Conservation (phyloP, 2,329 filamentous ascomycete species). For the Xylaria hypoxylon region DNA sequence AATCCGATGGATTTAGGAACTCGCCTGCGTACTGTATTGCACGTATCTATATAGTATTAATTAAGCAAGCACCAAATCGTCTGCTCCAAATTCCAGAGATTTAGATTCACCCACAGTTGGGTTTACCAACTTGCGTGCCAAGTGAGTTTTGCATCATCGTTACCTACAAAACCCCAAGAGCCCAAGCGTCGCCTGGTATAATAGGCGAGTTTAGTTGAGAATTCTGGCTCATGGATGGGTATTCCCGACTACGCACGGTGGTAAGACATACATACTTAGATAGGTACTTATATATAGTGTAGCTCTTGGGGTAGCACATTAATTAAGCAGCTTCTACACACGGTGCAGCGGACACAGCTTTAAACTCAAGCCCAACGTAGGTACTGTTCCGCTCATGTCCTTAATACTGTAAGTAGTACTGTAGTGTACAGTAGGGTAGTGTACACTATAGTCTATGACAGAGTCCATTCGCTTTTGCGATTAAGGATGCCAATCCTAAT, state of each 20-base stretch:
- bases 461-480: neutral
- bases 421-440: too few species aligned
- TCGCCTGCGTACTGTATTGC: too few species aligned
- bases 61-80: neutral
- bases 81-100: neutral
- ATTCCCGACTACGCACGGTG: neutral
- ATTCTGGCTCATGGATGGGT: too few species aligned
- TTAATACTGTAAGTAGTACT: too few species aligned
- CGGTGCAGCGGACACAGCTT: neutral
- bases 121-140: slow-evolving; percentile 15
- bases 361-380: too few species aligned
- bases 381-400: neutral
- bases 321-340: neutral
- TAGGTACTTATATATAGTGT: slow-evolving; percentile 1
- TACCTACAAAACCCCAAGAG: neutral
- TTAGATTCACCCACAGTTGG: neutral
- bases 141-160: neutral
- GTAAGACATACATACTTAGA: neutral
- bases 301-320: neutral
- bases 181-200: too few species aligned
- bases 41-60: neutral
- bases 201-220: too few species aligned
- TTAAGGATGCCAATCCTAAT: slow-evolving; percentile 22
- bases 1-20: neutral
- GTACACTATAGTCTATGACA: too few species aligned